A percentile compares a stretch with the other conserved stretches of the same genome.
Conservation (phyloP, 345 rosid genomes). For the Aegle marmelos region DNA sequence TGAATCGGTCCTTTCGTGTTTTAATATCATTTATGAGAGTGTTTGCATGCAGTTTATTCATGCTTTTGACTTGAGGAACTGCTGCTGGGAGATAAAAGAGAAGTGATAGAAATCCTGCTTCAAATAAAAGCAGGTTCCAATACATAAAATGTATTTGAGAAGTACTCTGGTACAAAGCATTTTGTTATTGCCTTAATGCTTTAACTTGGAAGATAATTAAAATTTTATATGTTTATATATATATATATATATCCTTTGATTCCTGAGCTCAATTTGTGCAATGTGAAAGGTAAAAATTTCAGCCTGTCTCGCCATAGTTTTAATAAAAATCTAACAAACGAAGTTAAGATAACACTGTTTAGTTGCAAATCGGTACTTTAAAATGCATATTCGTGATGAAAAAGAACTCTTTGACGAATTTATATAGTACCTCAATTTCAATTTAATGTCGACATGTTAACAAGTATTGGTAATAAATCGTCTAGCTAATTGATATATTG, state of each 20-base stretch:
- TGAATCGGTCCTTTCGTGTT: background rate
- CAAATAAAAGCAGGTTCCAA: background rate
- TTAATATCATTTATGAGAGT: background rate
- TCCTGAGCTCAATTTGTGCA: background rate
- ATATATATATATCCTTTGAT: too few relatives aligned
- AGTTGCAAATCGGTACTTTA: too few relatives aligned
- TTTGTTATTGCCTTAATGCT: background rate
- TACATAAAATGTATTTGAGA: background rate
- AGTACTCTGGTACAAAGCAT: background rate
- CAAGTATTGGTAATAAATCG: too few relatives aligned
- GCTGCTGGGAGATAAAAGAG: constrained; percentile 12
- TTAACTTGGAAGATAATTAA: background rate
- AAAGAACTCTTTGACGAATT: too few relatives aligned
- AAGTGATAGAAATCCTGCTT: background rate
- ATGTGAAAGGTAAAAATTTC: background rate
- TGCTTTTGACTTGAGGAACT: constrained; percentile 16
- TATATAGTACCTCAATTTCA: too few relatives aligned
- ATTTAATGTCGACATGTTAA: too few relatives aligned
- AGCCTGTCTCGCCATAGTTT: too few relatives aligned
- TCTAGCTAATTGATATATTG: too few relatives aligned
- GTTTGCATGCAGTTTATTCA: constrained; percentile 2
- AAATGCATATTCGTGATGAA: too few relatives aligned
- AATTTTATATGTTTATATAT: too few relatives aligned
- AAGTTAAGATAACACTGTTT: too few relatives aligned
- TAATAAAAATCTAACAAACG: too few relatives aligned